Conservation (phyloP, 352 stramenopile genomes). For the Phytophthora pisi region DNA sequence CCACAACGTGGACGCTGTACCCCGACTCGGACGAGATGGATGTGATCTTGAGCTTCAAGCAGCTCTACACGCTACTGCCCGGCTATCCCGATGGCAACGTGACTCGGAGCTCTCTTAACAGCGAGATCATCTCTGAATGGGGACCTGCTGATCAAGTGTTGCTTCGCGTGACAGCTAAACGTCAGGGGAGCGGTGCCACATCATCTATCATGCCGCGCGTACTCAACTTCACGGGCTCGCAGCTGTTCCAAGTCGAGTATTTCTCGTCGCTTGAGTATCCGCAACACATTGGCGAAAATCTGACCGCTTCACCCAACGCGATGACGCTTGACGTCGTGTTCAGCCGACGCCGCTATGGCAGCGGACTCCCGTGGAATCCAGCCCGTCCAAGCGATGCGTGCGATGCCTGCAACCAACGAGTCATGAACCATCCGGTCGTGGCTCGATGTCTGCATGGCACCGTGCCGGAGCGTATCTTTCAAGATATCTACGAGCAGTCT, state of each 20-base stretch:
- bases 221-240: constrained; percentile 50
- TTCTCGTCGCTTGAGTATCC: constrained; percentile 38
- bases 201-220: constrained; percentile 45
- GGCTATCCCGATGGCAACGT: constrained; percentile 34
- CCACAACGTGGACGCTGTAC: constrained; percentile 50
- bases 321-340: constrained; percentile 40
- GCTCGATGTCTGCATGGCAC: constrained; percentile 29
- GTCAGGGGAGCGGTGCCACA: constrained; percentile 21
- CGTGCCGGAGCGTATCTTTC: constrained; percentile 35
- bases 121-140: constrained; percentile 37
- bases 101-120: constrained; percentile 20
- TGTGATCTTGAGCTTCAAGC: constrained; percentile 60
- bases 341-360: constrained; percentile 40
- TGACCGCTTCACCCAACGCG: constrained; percentile 8
- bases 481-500: constrained; percentile 17
- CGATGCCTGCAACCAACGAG: constrained; percentile 16
- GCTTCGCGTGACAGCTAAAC: constrained; percentile 37
- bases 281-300: constrained; percentile 12
- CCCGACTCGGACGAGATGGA: constrained; percentile 45
- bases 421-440: constrained; percentile 29
- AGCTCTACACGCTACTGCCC: constrained; percentile 58
- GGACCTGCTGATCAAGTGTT: constrained; percentile 47
- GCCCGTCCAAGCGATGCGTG: constrained; percentile 28
- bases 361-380: constrained; percentile 38
- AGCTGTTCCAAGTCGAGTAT: constrained; percentile 48